A percentile compares a stretch with the other conserved stretches of the same genome.
Conservation (phyloP, 164 flowering plant genomes). For the Tetracentron sinense region DNA sequence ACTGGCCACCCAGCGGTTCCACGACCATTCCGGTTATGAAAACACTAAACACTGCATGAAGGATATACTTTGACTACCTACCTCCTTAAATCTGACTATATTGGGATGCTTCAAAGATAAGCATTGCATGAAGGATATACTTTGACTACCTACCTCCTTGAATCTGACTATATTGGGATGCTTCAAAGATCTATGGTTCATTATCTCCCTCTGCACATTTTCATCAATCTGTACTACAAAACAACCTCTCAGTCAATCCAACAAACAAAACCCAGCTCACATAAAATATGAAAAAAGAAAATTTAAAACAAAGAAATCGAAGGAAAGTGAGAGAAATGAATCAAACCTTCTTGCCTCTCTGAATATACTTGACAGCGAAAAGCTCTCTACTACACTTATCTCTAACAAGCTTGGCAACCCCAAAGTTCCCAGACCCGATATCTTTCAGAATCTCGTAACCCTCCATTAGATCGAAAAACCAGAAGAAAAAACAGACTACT, state of each 20-base stretch:
- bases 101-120: constrained; percentile 78
- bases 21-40: no score
- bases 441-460: constrained; percentile 58
- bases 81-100: constrained; percentile 76
- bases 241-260: neutral
- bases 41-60: no score
- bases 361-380: constrained; percentile 65
- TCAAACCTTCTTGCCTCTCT: constrained; percentile 65
- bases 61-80: constrained; percentile 19
- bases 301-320: neutral
- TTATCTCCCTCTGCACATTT: constrained; percentile 77
- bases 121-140: no score
- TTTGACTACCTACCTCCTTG: constrained; percentile 57
- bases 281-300: neutral
- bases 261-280: neutral
- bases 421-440: constrained; percentile 74
- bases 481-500: neutral
- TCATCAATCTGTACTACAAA: constrained; percentile 62
- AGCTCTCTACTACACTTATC: constrained; percentile 52
- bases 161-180: constrained; percentile 73
- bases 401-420: constrained; percentile 65
- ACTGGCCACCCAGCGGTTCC: no score
- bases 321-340: neutral
- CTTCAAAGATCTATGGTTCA: constrained; percentile 75
- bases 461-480: constrained; percentile 35